Percentiles rank a stretch among this genome's conserved stretches.
Evolutionary conservation across 2,329 filamentous ascomycete species (phyloP).

Genomic region (Xylariaceae sp.): DNA sequence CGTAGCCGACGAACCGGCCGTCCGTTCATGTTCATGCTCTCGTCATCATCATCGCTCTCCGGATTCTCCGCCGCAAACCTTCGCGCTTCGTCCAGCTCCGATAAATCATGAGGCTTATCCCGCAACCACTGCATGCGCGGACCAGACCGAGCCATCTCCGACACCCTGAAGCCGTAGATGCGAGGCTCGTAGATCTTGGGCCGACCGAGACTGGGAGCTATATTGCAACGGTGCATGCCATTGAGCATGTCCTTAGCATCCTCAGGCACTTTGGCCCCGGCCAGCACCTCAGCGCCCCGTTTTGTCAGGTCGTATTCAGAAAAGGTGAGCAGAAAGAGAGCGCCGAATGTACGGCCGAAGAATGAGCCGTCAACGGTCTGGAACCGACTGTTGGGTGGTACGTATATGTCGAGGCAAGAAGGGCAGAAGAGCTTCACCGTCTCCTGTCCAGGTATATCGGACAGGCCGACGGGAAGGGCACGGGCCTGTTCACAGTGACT

Average conservation of each 20-base stretch:
- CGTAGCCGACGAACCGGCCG: conserved; percentile 40
- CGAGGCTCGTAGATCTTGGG: conserved; percentile 87
- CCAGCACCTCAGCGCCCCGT: conserved; percentile 56
- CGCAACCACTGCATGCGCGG: conserved; percentile 97
- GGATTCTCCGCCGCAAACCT: conserved; percentile 47
- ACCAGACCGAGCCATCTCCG: conserved; percentile 80
- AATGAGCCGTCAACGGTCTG: conserved; percentile 97
- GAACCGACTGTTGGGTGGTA: conserved; percentile 93
- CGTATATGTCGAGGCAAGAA: conserved; percentile 93
- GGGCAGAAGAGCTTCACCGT: conserved; percentile 99
- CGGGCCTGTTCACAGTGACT: conserved; percentile 87
- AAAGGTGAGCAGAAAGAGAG: conserved; percentile 97
- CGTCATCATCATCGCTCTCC: conserved; percentile 53
- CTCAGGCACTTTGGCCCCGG: conserved; percentile 36
- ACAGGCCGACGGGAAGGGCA: conserved; percentile 87
- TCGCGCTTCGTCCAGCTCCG: conserved; percentile 75
- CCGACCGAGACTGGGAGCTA: conserved; percentile 77
- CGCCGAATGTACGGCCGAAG: conserved; percentile 95
- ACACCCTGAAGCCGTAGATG: conserved; percentile 95
- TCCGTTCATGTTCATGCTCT: conserved; percentile 42
- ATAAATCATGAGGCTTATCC: conserved; percentile 72
- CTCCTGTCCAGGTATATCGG: conserved; percentile 91
- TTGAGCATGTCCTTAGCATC: conserved; percentile 61
- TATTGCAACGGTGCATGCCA: conserved; percentile 78
- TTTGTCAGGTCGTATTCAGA: conserved; percentile 87